Conservation (phyloP, 129 eudicot species). For the Erigeron canadensis region DNA sequence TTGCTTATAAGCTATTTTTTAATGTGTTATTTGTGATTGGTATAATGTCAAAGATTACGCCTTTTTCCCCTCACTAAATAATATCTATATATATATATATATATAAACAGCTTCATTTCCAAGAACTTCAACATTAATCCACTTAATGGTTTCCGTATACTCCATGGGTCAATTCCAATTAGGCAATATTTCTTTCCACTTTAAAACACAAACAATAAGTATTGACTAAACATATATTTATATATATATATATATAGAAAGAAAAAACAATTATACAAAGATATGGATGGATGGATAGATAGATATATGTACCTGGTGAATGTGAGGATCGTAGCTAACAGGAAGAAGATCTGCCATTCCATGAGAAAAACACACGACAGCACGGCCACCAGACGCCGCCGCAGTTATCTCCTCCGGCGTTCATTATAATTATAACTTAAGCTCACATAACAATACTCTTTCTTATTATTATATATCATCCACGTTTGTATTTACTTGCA, state of each 20-base stretch:
- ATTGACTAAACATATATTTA: not conserved
- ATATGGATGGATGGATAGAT: not conserved
- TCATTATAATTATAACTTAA: conserved; percentile 55
- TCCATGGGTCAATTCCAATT: too few relatives aligned
- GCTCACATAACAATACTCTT: conserved; percentile 9
- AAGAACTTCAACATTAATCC: too few relatives aligned
- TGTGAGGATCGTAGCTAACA: conserved; percentile 73
- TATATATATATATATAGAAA: not conserved
- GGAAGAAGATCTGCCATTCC: conserved; percentile 99
- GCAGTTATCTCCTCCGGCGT: conserved; percentile 38
- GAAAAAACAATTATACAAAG: not conserved
- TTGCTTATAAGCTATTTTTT: not conserved
- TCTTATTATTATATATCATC: conserved; percentile 39
- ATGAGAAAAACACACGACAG: conserved; percentile 62
- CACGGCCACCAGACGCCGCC: conserved; percentile 49
- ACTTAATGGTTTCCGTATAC: too few relatives aligned
- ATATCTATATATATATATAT: too few relatives aligned
- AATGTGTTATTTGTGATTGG: not conserved
- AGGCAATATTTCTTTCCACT: too few relatives aligned
- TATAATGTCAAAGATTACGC: not conserved
- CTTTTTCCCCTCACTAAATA: not conserved
- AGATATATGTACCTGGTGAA: conserved; percentile 60
- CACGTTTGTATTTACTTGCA: conserved; percentile 31
- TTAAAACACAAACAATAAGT: too few relatives aligned
- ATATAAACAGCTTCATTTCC: not conserved